Evolutionary conservation across 2,329 filamentous ascomycete genomes (phyloP).

Genomic region (Cladosporium sp.): DNA sequence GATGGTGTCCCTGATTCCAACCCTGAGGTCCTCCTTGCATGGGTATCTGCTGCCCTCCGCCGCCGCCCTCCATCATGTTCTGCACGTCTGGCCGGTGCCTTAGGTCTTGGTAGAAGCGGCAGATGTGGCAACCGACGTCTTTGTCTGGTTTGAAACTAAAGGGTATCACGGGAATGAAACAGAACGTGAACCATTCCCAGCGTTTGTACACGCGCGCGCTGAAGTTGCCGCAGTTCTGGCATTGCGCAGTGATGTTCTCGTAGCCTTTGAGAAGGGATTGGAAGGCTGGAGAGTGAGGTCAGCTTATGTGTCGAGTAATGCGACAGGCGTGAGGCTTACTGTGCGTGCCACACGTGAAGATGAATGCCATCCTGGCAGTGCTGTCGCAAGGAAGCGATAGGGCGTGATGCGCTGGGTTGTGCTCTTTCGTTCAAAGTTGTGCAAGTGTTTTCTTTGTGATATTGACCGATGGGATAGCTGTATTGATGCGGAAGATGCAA

Average conservation of each 20-base stretch:
- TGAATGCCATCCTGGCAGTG: constrained; percentile 8
- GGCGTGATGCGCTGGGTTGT: no score
- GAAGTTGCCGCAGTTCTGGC: constrained; percentile 51
- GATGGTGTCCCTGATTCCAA: constrained; percentile 15
- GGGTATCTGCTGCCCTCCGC: constrained; percentile 25
- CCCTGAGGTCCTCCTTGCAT: constrained; percentile 30
- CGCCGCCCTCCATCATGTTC: constrained; percentile 30
- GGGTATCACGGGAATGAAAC: constrained; percentile 71
- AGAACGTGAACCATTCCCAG: constrained; percentile 49
- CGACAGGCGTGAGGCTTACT: constrained; percentile 30
- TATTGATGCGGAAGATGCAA: no score
- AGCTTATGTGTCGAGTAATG: constrained; percentile 1
- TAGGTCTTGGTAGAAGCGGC: constrained; percentile 66
- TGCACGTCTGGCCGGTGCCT: constrained; percentile 39
- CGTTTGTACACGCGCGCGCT: constrained; percentile 41
- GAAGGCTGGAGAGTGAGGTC: constrained; percentile 37
- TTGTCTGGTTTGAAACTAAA: constrained; percentile 54
- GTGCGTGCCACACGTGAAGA: constrained; percentile 49
- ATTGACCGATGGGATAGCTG: no score
- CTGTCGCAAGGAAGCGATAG: not conserved
- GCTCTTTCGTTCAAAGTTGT: no score
- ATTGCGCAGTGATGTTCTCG: constrained; percentile 48
- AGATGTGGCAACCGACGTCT: constrained; percentile 70
- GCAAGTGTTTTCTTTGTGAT: no score
- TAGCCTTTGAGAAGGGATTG: constrained; percentile 41